Percentiles rank a stretch among this genome's conserved stretches.
Conservation (phyloP, 441 rosid species). For the Croton setiger region DNA sequence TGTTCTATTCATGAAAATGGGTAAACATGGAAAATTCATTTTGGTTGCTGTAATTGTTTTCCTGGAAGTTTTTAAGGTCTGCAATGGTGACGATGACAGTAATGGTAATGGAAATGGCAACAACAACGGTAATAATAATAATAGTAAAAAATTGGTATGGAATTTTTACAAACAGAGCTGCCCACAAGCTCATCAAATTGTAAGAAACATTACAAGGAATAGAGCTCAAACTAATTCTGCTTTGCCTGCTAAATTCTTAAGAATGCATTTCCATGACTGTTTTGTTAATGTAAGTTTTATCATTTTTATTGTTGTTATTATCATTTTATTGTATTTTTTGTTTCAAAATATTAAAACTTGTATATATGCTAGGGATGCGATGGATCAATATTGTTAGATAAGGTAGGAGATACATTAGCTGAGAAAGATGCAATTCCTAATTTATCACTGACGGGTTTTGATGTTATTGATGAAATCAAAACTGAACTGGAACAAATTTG, state of each 20-base stretch:
- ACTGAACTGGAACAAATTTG: constrained; percentile 39
- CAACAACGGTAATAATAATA: no score
- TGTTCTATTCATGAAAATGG: not conserved
- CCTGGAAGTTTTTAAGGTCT: not conserved
- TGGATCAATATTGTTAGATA: constrained; percentile 48
- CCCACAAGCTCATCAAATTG: constrained; percentile 5
- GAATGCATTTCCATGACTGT: constrained; percentile 40
- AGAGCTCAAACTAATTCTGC: constrained; percentile 8
- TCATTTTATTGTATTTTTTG: no score
- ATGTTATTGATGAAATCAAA: constrained; percentile 55
- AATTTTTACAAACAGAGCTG: constrained; percentile 8
- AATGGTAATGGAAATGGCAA: no score
- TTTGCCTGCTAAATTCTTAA: constrained; percentile 29
- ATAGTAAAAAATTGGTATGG: not conserved
- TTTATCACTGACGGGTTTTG: constrained; percentile 40
- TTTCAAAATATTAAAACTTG: not conserved
- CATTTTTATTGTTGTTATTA: no score
- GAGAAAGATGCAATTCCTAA: constrained; percentile 58
- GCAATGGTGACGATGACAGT: constrained; percentile 1
- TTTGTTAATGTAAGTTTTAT: constrained; percentile 29
- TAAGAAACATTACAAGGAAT: constrained; percentile 7
- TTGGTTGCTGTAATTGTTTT: not conserved
- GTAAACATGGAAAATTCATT: not conserved
- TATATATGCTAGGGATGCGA: constrained; percentile 50
- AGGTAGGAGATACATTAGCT: not conserved